phyloP scores from a whole-genome alignment of 345 rosid genomes.

The Cardamine chenopodiifolia region DNA sequence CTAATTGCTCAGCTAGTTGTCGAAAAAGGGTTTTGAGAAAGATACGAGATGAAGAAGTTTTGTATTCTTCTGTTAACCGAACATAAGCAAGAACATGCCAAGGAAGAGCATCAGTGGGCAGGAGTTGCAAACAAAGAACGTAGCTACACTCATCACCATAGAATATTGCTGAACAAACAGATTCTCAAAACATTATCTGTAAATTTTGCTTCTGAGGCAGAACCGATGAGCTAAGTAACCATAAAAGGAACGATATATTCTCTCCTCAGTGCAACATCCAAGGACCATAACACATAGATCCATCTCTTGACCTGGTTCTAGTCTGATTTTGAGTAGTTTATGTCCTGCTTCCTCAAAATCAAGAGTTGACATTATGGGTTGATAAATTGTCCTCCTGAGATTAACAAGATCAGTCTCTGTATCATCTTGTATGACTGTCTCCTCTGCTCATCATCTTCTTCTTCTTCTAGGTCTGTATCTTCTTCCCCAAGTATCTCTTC shows the following conservation, averaged over 20 bases:
- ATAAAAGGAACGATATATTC: slow-evolving; percentile 15
- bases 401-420: slow-evolving; percentile 80
- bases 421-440: slow-evolving; percentile 62
- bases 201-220: slow-evolving; percentile 63
- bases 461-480: neutral
- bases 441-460: slow-evolving; percentile 46
- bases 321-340: slow-evolving; percentile 69
- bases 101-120: slow-evolving; percentile 65
- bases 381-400: slow-evolving; percentile 78
- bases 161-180: slow-evolving; percentile 75
- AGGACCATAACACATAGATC: slow-evolving; percentile 31
- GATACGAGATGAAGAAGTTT: slow-evolving; percentile 71
- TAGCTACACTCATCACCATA: slow-evolving; percentile 66
- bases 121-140: slow-evolving; percentile 73
- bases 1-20: slow-evolving; percentile 70
- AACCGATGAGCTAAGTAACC: slow-evolving; percentile 46
- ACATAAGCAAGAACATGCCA: slow-evolving; percentile 68
- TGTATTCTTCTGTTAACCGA: slow-evolving; percentile 67
- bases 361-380: slow-evolving; percentile 83
- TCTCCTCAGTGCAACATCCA: slow-evolving; percentile 33
- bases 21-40: slow-evolving; percentile 71
- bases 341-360: slow-evolving; percentile 92
- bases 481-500: slow-evolving; percentile 61
- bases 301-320: slow-evolving; percentile 79
- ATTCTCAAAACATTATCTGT: slow-evolving; percentile 72